These are phyloP conservation scores for Umbellularia californica DNA, from an alignment of 164 flowering plant genomes.

Conservation along the genomic window DNA sequence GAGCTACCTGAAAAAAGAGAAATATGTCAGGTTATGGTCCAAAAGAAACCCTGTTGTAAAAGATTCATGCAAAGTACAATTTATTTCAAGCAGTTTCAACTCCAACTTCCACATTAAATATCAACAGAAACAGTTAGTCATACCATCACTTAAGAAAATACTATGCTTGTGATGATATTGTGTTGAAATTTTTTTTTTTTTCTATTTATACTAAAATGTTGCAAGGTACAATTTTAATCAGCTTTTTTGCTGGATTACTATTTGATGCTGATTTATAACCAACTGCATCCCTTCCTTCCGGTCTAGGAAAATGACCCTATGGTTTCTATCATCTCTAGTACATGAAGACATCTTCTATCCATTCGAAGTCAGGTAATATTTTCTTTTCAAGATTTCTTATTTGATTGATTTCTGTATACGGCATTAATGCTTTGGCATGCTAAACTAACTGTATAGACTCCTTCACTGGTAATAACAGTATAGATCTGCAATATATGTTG, in stretches of 20 bases:
- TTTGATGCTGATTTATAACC: background rate
- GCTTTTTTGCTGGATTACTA: no score
- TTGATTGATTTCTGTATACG: no score
- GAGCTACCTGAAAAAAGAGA: slow-evolving; percentile 69
- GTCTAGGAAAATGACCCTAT: background rate
- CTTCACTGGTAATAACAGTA: no score
- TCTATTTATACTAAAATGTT: background rate
- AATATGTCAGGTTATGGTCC: background rate
- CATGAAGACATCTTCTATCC: no score
- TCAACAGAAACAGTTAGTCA: background rate
- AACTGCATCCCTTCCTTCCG: background rate
- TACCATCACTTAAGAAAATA: background rate
- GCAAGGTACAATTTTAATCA: no score
- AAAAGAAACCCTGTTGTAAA: background rate
- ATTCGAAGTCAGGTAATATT: no score
- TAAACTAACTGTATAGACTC: no score
- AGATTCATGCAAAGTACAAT: background rate
- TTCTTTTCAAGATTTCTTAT: no score
- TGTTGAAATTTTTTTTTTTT: no score
- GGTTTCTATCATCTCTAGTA: no score
- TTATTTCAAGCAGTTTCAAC: background rate
- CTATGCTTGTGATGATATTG: background rate
- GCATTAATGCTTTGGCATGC: no score
- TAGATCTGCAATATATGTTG: no score
- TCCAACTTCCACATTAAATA: background rate